phyloP scores from a whole-genome alignment of 1,284 basidiomycete genomes.

The Pterulicium gracile region DNA sequence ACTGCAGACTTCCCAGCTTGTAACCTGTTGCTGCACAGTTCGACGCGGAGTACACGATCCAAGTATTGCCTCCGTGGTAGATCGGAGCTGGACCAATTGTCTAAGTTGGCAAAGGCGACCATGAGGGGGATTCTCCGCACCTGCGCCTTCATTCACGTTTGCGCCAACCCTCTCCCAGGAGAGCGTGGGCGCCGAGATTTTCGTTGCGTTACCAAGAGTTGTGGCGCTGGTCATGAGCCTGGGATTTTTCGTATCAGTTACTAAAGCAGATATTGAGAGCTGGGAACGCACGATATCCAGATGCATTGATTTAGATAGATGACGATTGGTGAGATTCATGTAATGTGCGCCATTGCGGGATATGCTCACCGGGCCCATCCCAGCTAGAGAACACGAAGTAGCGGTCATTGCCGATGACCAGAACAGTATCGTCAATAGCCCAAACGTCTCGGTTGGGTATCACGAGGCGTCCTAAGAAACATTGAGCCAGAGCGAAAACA shows the following conservation, averaged over 20 bases:
- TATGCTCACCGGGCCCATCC: constrained; percentile 18
- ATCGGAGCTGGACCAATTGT: constrained; percentile 13
- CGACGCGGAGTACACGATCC: constrained; percentile 23
- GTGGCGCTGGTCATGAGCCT: constrained; percentile 24
- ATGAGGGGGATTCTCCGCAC: constrained; percentile 4
- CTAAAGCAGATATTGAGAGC: neutral
- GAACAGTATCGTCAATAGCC: constrained; percentile 25
- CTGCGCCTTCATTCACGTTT: constrained; percentile 26
- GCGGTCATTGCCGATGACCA: constrained; percentile 15
- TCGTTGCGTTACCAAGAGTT: constrained; percentile 22
- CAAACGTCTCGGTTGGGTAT: constrained; percentile 26
- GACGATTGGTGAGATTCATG: constrained; percentile 24
- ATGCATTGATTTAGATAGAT: no score
- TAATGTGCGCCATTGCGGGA: constrained; percentile 20
- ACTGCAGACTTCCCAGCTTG: constrained; percentile 21
- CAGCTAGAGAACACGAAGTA: constrained; percentile 27
- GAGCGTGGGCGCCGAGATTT: constrained; percentile 24
- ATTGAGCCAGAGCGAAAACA: neutral
- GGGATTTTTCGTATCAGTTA: neutral
- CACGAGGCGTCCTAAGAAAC: constrained; percentile 16
- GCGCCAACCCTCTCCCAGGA: constrained; percentile 24
- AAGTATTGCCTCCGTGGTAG: constrained; percentile 22
- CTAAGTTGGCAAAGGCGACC: neutral
- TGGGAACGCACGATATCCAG: no score
- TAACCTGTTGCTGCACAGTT: constrained; percentile 22